These are phyloP conservation scores for Mallotus japonicus DNA, from an alignment of 441 rosid genomes.

Conservation along the genomic window DNA sequence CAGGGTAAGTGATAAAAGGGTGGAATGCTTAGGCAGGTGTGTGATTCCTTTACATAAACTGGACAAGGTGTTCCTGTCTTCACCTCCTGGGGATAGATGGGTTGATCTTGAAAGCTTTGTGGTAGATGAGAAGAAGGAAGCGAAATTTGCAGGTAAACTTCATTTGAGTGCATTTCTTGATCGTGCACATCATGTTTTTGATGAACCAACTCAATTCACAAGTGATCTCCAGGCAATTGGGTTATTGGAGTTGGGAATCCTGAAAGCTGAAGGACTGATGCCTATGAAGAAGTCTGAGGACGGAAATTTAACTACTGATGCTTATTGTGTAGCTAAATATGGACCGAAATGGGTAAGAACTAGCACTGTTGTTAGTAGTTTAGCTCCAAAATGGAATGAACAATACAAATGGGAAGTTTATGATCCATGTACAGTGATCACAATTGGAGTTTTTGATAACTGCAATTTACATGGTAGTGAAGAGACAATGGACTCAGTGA, in stretches of 20 bases:
- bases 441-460: constrained; percentile 52
- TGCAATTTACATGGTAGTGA: constrained; percentile 25
- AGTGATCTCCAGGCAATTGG: constrained; percentile 43
- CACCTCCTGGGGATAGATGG: constrained; percentile 21
- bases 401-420: constrained; percentile 54
- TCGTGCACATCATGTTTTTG: constrained; percentile 45
- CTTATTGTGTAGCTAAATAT: constrained; percentile 49
- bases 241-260: constrained; percentile 40
- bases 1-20: constrained; percentile 19
- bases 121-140: constrained; percentile 16
- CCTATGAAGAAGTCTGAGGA: constrained; percentile 32
- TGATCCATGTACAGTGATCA: constrained; percentile 45
- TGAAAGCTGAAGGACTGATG: constrained; percentile 36
- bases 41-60: constrained; percentile 30
- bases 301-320: constrained; percentile 35
- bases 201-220: constrained; percentile 38
- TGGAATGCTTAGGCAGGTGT: constrained; percentile 34
- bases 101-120: constrained; percentile 29
- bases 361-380: constrained; percentile 33
- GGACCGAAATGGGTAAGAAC: constrained; percentile 47
- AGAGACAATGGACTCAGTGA: constrained; percentile 28
- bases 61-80: constrained; percentile 24
- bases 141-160: constrained; percentile 34
- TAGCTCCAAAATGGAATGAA: constrained; percentile 46
- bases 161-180: constrained; percentile 33